Base-by-base conservation (phyloP, 2,329 filamentous ascomycete species). In the Exserohilum rostratum region DNA sequence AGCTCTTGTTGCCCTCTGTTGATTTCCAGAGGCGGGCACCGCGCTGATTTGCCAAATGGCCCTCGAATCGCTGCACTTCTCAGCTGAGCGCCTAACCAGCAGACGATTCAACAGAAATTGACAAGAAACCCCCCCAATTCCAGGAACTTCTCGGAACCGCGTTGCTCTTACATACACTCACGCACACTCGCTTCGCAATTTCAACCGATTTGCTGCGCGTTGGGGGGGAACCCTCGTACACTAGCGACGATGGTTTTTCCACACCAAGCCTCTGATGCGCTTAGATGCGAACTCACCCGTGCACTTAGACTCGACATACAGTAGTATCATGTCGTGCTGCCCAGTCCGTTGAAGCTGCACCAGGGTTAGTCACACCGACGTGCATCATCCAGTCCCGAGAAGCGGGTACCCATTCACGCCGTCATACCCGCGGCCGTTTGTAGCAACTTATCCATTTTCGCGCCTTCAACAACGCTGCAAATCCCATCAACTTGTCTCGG, bases 291-390 rank as follows among this genome's bases (percentile, higher is more conserved):
- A 45, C 43, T 45, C 30, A 53, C 51, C 51, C 42, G 30, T 53
- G 47, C 47, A 49, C 38, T 34, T 53, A 56, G 22, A 25, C 22
- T 25, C 22, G 22, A 25, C 22, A 7, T 25, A 25, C 22, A 25
- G 31, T 54, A 47, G 53, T 42, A 51, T 51, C 47, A 72, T 72
- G 70, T 66, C 62, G 64, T 74, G 70, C 70, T 72, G 69, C 70
- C 71, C 69, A 72, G 68, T 67, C 66, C 58, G 63, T 61, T 61
- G 29, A 50, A 60, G 60, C 46, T 55, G 49, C 53, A 52, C n/a
- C 50, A 44, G 62, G 45, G 46, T 60, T 64, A 65, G 62, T 61
- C 58, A 66, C 55, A 47, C 35, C 53, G 48, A 47, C 45, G 37
- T 57, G 52, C 57, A 60, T 61, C 51, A 40, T 50, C 53, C 22